Evolutionary conservation across 768 basidiomycete species (phyloP).

Genomic region (Suillus luteus): DNA sequence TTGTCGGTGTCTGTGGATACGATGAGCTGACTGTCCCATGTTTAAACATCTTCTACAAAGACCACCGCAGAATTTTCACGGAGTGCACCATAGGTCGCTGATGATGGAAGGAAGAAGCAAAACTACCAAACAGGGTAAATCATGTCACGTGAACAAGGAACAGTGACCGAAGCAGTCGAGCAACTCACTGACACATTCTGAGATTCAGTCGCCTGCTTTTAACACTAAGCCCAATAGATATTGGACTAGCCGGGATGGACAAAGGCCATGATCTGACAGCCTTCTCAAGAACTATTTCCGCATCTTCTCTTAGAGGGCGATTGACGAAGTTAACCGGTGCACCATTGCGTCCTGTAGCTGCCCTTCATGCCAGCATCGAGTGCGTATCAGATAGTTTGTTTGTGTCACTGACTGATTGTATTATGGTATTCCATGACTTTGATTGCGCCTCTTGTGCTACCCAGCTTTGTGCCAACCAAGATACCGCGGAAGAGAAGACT

Average conservation of each 20-base stretch:
- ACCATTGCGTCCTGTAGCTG: conserved; percentile 61
- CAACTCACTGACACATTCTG: too few species aligned
- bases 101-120: background rate
- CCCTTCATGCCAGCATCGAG: conserved; percentile 75
- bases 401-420: background rate
- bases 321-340: conserved; percentile 63
- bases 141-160: background rate
- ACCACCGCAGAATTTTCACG: background rate
- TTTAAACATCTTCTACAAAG: too few species aligned
- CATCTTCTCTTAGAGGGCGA: conserved; percentile 60
- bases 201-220: conserved; percentile 4
- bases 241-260: conserved; percentile 31
- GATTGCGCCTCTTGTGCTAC: conserved; percentile 1
- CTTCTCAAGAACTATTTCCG: conserved; percentile 56
- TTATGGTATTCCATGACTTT: background rate
- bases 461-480: conserved; percentile 81
- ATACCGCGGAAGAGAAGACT: conserved; percentile 85
- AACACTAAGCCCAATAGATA: conserved; percentile 6
- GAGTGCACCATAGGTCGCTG: background rate
- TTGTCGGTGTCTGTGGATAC: background rate
- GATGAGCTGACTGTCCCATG: background rate
- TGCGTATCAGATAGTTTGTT: conserved; percentile 38
- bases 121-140: background rate
- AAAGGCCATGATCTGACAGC: conserved; percentile 32
- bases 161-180: background rate